phyloP scores from a whole-genome alignment of 23 red algal species.

The Chondrus crispus region DNA sequence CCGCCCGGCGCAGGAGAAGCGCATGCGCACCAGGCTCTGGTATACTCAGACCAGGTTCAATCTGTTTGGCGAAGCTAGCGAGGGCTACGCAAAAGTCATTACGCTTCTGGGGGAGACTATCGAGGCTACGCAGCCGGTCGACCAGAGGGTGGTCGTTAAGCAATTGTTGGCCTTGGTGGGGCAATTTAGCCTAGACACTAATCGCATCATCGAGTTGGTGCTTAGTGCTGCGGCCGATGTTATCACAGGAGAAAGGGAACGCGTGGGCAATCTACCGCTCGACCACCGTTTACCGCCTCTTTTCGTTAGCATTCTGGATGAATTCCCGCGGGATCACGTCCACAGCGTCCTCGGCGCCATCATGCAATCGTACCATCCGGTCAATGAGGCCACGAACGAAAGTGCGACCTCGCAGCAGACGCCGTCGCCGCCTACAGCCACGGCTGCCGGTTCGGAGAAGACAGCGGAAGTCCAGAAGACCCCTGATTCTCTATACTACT shows the following conservation, averaged over 20 bases:
- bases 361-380: slow-evolving; percentile 20
- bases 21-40: not conserved
- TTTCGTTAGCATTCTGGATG: not conserved
- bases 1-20: not conserved
- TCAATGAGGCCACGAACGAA: not conserved
- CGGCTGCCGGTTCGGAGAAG: not conserved
- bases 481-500: not conserved
- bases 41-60: slow-evolving; percentile 38
- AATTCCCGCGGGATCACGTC: slow-evolving; percentile 14
- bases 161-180: not conserved
- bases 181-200: slow-evolving; percentile 14
- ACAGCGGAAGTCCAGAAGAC: not conserved
- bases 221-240: slow-evolving; percentile 25
- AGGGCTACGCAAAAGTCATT: slow-evolving; percentile 69
- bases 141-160: not conserved
- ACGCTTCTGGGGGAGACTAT: slow-evolving; percentile 17
- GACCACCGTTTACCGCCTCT: slow-evolving; percentile 22
- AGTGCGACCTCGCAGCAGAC: not conserved
- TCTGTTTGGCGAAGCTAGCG: slow-evolving; percentile 50
- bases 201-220: slow-evolving; percentile 39
- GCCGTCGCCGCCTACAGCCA: not conserved
- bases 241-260: not conserved
- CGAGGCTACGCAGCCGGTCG: not conserved
- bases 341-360: slow-evolving; percentile 36
- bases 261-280: not conserved